Conservation (phyloP, 2,329 filamentous ascomycete species). For the Onygenales sp. region DNA sequence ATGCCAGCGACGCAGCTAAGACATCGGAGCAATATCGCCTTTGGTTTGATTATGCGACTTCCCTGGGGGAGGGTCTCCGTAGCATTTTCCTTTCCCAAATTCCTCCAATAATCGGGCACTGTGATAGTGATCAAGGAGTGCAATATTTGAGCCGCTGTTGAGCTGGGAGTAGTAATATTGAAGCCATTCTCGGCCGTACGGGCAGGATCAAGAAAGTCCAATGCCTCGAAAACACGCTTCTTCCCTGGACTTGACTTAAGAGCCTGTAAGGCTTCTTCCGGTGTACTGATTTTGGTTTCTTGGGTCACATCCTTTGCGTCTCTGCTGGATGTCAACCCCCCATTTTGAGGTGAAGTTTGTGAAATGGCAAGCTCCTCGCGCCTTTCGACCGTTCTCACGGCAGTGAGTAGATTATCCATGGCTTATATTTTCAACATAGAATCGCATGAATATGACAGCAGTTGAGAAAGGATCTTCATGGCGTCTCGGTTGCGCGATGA, state of each 20-base stretch:
- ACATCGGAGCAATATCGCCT: conserved; percentile 49
- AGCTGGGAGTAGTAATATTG: conserved; percentile 53
- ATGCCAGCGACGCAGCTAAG: conserved; percentile 67
- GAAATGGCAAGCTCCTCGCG: neutral
- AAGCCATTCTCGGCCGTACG: conserved; percentile 29
- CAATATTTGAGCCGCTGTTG: conserved; percentile 64
- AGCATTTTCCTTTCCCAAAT: conserved; percentile 42
- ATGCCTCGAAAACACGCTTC: conserved; percentile 20
- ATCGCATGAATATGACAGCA: neutral
- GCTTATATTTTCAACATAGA: neutral
- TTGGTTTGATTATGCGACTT: conserved; percentile 15
- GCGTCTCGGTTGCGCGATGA: too few species aligned
- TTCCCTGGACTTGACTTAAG: conserved; percentile 32
- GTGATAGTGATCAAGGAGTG: conserved; percentile 65
- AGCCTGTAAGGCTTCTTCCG: conserved; percentile 24
- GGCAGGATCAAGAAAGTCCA: conserved; percentile 28
- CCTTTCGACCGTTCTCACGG: conserved; percentile 25
- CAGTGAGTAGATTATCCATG: conserved; percentile 32
- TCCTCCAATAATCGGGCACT: conserved; percentile 71
- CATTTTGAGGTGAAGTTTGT: neutral
- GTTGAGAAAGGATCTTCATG: too few species aligned
- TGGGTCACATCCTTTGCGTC: neutral
- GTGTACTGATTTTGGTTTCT: conserved; percentile 5
- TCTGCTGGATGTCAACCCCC: neutral
- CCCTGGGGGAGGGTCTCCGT: conserved; percentile 9